phyloP scores from a whole-genome alignment of 1,284 basidiomycete genomes.

The Caloboletus firmus region DNA sequence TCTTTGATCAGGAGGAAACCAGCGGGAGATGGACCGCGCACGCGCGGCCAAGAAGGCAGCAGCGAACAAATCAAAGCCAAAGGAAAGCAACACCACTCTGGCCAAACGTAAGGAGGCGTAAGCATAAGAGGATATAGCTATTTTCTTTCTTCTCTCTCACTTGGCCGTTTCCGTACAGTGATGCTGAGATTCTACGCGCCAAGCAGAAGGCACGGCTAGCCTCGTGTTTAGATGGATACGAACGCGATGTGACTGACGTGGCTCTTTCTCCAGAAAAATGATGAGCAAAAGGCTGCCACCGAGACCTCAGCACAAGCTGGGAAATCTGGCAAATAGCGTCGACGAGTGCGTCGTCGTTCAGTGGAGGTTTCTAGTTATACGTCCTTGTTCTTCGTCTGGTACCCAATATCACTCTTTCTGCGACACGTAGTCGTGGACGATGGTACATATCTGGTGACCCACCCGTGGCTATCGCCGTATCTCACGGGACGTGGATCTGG shows the following conservation, averaged over 20 bases:
- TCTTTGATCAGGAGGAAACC: conserved; percentile 65
- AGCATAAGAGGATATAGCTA: conserved; percentile 37
- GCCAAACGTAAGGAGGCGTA: conserved; percentile 74
- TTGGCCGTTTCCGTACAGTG: conserved; percentile 44
- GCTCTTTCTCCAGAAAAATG: conserved; percentile 51
- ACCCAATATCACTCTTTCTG: conserved; percentile 19
- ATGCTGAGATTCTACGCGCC: conserved; percentile 68
- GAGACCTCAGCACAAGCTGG: conserved; percentile 28
- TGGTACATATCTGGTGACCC: conserved; percentile 6
- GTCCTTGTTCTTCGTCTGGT: conserved; percentile 5
- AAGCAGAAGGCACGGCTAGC: conserved; percentile 66
- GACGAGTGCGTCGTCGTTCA: conserved; percentile 13
- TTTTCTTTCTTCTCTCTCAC: conserved; percentile 25
- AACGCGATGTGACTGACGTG: conserved; percentile 14
- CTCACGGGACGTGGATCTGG: conserved; percentile 27
- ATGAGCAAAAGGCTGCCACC: conserved; percentile 51
- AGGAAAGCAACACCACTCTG: conserved; percentile 62
- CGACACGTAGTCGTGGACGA: not conserved
- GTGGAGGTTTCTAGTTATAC: conserved; percentile 1
- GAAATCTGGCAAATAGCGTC: conserved; percentile 46
- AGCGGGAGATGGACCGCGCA: conserved; percentile 70
- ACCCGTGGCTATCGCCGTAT: conserved; percentile 22
- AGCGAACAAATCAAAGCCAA: conserved; percentile 54
- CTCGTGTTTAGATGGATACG: conserved; percentile 12
- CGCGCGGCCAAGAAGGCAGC: conserved; percentile 72